Base-by-base conservation (phyloP, 192 early-diverging fungal species). In the Phlyctochytrium bullatum region DNA sequence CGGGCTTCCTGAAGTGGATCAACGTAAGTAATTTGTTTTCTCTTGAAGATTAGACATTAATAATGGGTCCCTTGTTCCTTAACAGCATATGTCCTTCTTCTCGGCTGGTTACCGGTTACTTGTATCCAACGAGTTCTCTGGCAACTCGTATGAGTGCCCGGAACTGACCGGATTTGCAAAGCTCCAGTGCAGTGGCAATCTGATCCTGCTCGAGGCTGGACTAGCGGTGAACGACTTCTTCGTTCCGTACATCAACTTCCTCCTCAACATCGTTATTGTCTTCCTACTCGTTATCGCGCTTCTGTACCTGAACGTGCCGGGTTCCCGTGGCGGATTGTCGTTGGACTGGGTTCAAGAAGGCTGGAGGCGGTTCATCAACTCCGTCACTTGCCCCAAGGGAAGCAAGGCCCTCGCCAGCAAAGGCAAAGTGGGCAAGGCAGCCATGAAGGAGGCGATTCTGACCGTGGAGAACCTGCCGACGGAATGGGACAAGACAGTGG, bases 101-200 rank as follows among this genome's bases (percentile, higher is more conserved):
- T 73, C 71, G 16, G 76, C 71, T 56, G 69, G 72, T 1, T 75
- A 61, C 63, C 66, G 74, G 10, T 63, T 76, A 14, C 54, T 73
- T 28, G 59, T 75, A 28, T 62, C 76, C 28, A 81, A 81, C 74
- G 80, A 81, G 61, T 78, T 81, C 47, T 58, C 71, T 16, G 68
- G 70, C 65, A 68, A 74, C 63, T 25, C 29, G 2, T 81, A 62
- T 61, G 61, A 62, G 14, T 81, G 79, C 64, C 67, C 75, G 3
- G 70, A 73, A 0, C 34, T 73, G 16, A 29, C 51, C 2, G 29
- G 36, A 0, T 27, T 29, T 12, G 25, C 20, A 20, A 66, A 66
- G 4, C 62, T 65, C 4, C 65, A 60, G 25, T 81, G 80, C 62
- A 52, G 76, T 28, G 80, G 80, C 52, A 64, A 73, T 50, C 54